Conservation (phyloP, 768 basidiomycete species). For the Asterophora lycoperdoides region DNA sequence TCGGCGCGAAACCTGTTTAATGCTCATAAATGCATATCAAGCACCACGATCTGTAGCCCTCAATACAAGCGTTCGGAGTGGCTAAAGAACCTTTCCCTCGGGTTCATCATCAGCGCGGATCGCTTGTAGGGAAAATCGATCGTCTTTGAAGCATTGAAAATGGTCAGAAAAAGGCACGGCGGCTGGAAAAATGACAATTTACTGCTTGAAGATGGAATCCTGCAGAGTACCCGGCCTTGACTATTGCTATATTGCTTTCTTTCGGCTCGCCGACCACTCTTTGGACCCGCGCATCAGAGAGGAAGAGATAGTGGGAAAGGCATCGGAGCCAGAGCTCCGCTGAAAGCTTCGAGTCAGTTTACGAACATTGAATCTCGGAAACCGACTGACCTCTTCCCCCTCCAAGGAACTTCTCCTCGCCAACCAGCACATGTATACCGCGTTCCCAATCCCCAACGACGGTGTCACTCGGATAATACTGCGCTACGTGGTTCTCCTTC, state of each 20-base stretch:
- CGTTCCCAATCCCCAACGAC: constrained; percentile 26
- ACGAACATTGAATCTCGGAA: not conserved
- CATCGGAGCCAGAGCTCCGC: constrained; percentile 33
- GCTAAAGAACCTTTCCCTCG: constrained; percentile 30
- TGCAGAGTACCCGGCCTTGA: constrained; percentile 18
- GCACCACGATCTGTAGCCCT: not conserved
- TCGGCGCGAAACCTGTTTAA: too few relatives aligned
- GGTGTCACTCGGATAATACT: constrained; percentile 23
- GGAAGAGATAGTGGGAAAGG: constrained; percentile 39
- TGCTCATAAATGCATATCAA: too few relatives aligned
- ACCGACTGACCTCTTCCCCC: constrained; percentile 33
- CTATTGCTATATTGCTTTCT: constrained; percentile 24
- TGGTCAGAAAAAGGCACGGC: not conserved
- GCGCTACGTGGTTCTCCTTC: constrained; percentile 38
- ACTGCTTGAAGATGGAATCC: constrained; percentile 26
- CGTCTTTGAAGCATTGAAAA: constrained; percentile 13
- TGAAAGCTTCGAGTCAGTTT: constrained; percentile 10
- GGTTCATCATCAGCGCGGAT: constrained; percentile 24
- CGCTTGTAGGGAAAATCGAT: constrained; percentile 35
- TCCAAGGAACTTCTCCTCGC: constrained; percentile 45
- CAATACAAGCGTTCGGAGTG: constrained; percentile 24
- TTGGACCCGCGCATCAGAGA: constrained; percentile 38
- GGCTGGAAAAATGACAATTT: not conserved
- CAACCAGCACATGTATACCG: constrained; percentile 43
- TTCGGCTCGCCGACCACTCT: constrained; percentile 41